Base-by-base conservation (phyloP, 176 grass and related monocot species). In the Oryza australiensis region DNA sequence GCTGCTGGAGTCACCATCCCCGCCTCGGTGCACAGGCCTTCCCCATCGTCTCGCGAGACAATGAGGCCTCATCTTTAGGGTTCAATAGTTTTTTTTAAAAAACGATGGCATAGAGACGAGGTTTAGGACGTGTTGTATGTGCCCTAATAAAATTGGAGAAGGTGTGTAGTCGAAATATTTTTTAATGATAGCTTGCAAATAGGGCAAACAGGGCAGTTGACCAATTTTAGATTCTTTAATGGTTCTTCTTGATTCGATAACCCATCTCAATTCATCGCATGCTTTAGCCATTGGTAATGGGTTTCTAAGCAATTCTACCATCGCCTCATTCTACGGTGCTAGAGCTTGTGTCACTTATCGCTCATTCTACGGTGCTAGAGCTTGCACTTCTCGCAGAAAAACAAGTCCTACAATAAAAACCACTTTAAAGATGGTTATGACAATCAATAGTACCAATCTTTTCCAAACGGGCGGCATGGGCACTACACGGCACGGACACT, bases 141-240 rank as follows among this genome's bases (percentile, higher is more conserved):
- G n/a, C n/a, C n/a, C n/a, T 27, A 84, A 14, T 48, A 91, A 49
- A 2, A 80, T 9, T 22, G 89, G 89, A 0, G 3, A 74, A 0
- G 75, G 85, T 43, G 89, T 91, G 89, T 2, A 87, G 22, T 0
- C 84, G 69, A 7, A 90, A 5, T 20, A 75, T 87, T 53, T 90
- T 42, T 90, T 87, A 2, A 90, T 8, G 0, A 87, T 29, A 0
- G 80, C 84, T 76, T 80, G 89, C 0, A 91, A 85, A 24, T 79
- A n/a, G n/a, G n/a, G n/a, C n/a, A n/a, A n/a, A n/a, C n/a, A 91
- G 29, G 84, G 84, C 46, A 74, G 43, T 11, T 4, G 63, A 2
- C 1, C 4, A 3, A 80, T 75, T 37, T 91, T 35, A 1, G 75
- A 76, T 22, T 91, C 89, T 76, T 91, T 68, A 7, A 90, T 51